Evolutionary conservation across 2,329 filamentous ascomycete species (phyloP), one percentile per base, ranked within the genome.

Genomic region (Thelonectria rubi): DNA sequence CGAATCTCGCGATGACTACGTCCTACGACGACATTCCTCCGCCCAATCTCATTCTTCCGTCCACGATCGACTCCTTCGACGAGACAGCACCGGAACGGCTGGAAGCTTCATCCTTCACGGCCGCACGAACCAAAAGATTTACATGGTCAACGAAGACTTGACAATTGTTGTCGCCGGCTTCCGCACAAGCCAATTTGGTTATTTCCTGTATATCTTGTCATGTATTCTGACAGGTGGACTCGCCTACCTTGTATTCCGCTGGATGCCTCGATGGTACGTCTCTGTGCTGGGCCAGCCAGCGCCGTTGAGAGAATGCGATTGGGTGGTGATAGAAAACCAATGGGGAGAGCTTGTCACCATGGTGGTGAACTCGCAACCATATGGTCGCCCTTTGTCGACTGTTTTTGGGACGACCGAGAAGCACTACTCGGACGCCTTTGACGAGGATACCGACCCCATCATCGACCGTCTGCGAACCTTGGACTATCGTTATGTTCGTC

Each of bases 321-420:
- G 96, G 95, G 90, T 97, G 45, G 94, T 97, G 26, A 86, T 98
- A 65, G 95, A 97, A 84, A 97, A 99, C 72, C 93, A 98, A 84
- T 98, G 95, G 94, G 91, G 91, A 51, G 94, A 98, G 76, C 91
- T 98, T 76, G 83, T 85, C 12, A 86, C 95, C n/a, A 86, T 97
- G 71, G 74, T 88, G 51, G 84, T 98, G 12, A 82, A 83, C 39
- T 77, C 76, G 15, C 80, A 79, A 57, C 73, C 76, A 18, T 88
- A 85, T 74, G 86, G 82, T 50, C 85, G 81, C 60, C 81, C 82
- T 3, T 73, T 86, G 57, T 89, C 81, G 59, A 87, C 85, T 0
- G 83, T 90, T 1, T 94, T 94, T 73, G 91, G 91, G 0, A 76
- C 84, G 2, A 79, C 84, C 1, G 86, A 88, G 57, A 93, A 92